A percentile compares a stretch with the other conserved stretches of the same genome.
Evolutionary conservation across 129 eudicot genomes (phyloP).

Genomic region (Saussurea involucrata): DNA sequence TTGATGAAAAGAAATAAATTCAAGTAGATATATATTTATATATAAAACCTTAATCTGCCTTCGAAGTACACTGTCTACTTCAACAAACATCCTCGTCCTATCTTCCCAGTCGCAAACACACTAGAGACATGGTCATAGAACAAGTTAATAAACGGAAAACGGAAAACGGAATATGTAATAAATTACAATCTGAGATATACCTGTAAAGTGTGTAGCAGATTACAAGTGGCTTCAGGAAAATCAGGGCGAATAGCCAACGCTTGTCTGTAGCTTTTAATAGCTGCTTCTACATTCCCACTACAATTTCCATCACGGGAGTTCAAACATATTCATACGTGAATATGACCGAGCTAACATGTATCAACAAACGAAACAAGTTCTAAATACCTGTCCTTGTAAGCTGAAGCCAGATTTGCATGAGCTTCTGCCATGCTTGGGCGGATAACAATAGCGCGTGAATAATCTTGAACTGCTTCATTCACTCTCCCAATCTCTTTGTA

Average conservation of each 20-base stretch:
- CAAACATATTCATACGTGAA: background rate
- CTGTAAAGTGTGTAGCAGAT: conserved; percentile 77
- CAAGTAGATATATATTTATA: background rate
- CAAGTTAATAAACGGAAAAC: background rate
- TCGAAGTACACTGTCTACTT: conserved; percentile 84
- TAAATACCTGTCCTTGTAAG: conserved; percentile 86
- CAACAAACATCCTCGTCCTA: conserved; percentile 71
- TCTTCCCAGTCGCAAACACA: conserved; percentile 96
- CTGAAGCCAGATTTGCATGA: conserved; percentile 96
- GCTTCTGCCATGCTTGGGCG: conserved; percentile 96
- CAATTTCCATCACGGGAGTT: conserved; percentile 12
- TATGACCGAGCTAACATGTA: background rate
- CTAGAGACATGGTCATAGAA: conserved; percentile 29
- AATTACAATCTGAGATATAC: conserved; percentile 17
- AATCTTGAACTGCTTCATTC: conserved; percentile 94
- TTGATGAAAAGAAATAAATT: background rate
- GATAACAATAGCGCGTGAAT: conserved; percentile 67
- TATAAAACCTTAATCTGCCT: conserved; percentile 76
- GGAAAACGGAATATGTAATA: too few relatives aligned
- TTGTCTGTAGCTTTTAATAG: conserved; percentile 65
- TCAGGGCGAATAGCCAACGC: conserved; percentile 62
- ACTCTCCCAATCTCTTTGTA: conserved; percentile 93
- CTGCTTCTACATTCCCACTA: conserved; percentile 71
- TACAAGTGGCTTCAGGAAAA: conserved; percentile 77
- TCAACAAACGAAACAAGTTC: background rate